A percentile compares a stretch with the other conserved stretches of the same genome.
phyloP scores from a whole-genome alignment of 805 yeast species.

The Candida verbasci region DNA sequence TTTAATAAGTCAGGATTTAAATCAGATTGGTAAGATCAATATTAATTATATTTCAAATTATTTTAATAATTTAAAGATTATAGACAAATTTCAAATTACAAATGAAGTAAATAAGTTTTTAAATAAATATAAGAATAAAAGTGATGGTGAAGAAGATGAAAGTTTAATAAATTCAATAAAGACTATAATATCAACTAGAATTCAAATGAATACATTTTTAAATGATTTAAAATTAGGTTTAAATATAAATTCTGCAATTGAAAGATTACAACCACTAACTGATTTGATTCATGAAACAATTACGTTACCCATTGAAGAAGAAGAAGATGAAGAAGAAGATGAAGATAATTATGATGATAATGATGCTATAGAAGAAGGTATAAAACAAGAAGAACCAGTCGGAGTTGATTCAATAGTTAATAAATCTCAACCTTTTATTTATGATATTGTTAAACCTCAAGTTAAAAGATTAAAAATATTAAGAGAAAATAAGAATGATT shows the following conservation, averaged over 20 bases:
- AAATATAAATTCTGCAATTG: conserved; percentile 48
- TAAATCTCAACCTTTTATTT: conserved; percentile 44
- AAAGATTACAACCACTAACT: conserved; percentile 45
- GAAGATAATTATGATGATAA: conserved; percentile 15
- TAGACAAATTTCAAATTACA: conserved; percentile 14
- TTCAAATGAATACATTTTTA: conserved; percentile 38
- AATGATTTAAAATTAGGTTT: conserved; percentile 43
- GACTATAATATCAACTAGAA: conserved; percentile 36
- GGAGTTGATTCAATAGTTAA: conserved; percentile 48
- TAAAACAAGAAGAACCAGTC: conserved; percentile 40
- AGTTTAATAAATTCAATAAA: conserved; percentile 27
- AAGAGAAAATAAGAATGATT: conserved; percentile 11
- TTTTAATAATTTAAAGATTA: neutral
- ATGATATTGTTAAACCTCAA: conserved; percentile 50
- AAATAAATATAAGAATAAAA: conserved; percentile 17
- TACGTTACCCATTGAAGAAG: conserved; percentile 48
- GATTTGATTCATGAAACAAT: conserved; percentile 44
- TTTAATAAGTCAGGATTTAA: conserved; percentile 38
- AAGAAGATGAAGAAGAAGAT: conserved; percentile 22
- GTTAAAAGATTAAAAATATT: conserved; percentile 10
- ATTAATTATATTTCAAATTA: conserved; percentile 20
- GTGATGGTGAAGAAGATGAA: conserved; percentile 13
- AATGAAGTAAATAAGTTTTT: conserved; percentile 15
- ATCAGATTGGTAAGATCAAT: conserved; percentile 47
- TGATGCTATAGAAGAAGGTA: conserved; percentile 6